Percentiles rank a stretch among this genome's conserved stretches.
Conservation (phyloP, 2,329 filamentous ascomycete genomes). For the Cadophora malorum region DNA sequence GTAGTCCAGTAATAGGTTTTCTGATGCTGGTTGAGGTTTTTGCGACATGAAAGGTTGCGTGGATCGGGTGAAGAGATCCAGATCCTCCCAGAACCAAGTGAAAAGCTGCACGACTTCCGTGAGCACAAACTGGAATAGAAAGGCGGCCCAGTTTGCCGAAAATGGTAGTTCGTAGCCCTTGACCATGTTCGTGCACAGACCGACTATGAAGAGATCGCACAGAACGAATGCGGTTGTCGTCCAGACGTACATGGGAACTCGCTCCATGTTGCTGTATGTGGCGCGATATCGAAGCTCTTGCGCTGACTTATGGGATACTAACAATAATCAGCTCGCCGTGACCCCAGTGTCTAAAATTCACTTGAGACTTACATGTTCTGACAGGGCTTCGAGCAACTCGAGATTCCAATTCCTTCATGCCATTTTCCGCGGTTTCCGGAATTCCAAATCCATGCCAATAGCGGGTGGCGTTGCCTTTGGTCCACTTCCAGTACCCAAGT, state of each 20-base stretch:
- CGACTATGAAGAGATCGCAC: conserved; percentile 5
- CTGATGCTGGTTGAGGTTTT: background rate
- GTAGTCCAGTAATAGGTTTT: conserved; percentile 18
- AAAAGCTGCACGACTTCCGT: background rate
- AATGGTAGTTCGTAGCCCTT: background rate
- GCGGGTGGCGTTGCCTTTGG: background rate
- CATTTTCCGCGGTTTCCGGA: background rate
- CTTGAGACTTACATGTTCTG: background rate
- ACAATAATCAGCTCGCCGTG: background rate
- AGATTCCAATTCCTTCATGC: background rate
- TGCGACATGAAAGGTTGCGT: conserved; percentile 6
- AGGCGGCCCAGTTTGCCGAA: background rate
- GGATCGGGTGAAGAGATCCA: conserved; percentile 18
- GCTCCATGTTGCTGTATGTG: background rate
- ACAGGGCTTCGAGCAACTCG: too few species aligned
- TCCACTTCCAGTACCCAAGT: conserved; percentile 14
- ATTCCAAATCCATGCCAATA: conserved; percentile 15
- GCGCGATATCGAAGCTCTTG: conserved; percentile 12
- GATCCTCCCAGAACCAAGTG: conserved; percentile 13
- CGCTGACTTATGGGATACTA: background rate
- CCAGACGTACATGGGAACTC: conserved; percentile 5
- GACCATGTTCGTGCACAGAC: background rate
- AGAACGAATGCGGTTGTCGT: conserved; percentile 2
- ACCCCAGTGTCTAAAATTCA: background rate
- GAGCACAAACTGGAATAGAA: conserved; percentile 1